These are phyloP conservation scores for Calonectria hongkongensis DNA, from an alignment of 2,329 filamentous ascomycete genomes.

Conservation along the genomic window DNA sequence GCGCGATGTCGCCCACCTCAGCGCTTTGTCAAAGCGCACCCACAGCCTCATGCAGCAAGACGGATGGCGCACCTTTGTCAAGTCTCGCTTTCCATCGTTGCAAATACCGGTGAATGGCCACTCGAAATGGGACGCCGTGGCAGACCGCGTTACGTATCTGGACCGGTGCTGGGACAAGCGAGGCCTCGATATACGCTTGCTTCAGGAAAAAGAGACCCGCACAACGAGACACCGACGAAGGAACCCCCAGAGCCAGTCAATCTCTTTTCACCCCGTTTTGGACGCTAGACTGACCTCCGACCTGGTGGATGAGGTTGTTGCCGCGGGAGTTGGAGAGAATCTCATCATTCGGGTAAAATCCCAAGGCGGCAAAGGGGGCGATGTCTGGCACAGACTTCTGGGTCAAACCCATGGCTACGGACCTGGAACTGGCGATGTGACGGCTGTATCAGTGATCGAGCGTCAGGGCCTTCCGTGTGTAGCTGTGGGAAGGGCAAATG, in stretches of 20 bases:
- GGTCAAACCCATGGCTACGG: slow-evolving; percentile 64
- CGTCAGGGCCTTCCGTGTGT: slow-evolving; percentile 58
- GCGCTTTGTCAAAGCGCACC: slow-evolving; percentile 62
- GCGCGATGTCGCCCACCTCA: slow-evolving; percentile 66
- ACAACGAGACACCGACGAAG: slow-evolving; percentile 41
- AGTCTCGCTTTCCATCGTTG: slow-evolving; percentile 65
- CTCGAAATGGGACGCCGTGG: slow-evolving; percentile 62
- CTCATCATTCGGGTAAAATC: slow-evolving; percentile 65
- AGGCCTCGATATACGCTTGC: slow-evolving; percentile 61
- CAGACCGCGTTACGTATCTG: slow-evolving; percentile 69
- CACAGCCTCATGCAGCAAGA: slow-evolving; percentile 61
- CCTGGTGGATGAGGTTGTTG: slow-evolving; percentile 66
- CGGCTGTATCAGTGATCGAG: slow-evolving; percentile 66
- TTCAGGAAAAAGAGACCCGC: slow-evolving; percentile 48
- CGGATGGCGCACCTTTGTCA: slow-evolving; percentile 72
- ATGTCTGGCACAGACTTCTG: slow-evolving; percentile 61
- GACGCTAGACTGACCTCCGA: slow-evolving; percentile 64
- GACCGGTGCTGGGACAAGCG: slow-evolving; percentile 73
- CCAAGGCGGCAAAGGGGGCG: slow-evolving; percentile 46
- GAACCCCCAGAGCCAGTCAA: slow-evolving; percentile 56
- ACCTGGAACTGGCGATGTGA: slow-evolving; percentile 70
- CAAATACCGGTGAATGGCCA: slow-evolving; percentile 54
- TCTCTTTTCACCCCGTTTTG: slow-evolving; percentile 68
- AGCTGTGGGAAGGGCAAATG: slow-evolving; percentile 70
- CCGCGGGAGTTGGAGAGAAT: slow-evolving; percentile 72